phyloP scores from a whole-genome alignment of 495 filamentous ascomycete species.

The Articulospora tetracladia region DNA sequence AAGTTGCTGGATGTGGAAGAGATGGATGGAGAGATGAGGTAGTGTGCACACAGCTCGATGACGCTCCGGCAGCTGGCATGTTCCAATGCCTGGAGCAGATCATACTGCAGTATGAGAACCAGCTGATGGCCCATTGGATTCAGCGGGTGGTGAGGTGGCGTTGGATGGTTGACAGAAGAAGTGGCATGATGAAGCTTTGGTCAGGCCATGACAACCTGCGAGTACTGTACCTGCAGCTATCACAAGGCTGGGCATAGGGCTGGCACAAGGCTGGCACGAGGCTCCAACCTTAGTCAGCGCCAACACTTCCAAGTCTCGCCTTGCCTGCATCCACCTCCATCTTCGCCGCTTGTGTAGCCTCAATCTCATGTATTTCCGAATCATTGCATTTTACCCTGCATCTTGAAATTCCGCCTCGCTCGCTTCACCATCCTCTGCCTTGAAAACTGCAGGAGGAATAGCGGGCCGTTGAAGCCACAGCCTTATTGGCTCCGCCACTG shows the following conservation, averaged over 20 bases:
- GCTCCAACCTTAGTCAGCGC: background rate
- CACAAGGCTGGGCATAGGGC: too few relatives aligned
- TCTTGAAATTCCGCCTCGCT: background rate
- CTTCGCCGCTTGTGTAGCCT: too few relatives aligned
- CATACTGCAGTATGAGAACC: background rate
- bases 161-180: too few relatives aligned
- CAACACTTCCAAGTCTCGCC: too few relatives aligned
- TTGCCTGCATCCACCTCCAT: too few relatives aligned
- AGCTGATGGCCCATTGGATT: too few relatives aligned
- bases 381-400: background rate
- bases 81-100: background rate
- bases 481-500: background rate
- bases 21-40: too few relatives aligned
- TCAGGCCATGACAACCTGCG: too few relatives aligned
- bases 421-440: background rate
- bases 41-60: too few relatives aligned
- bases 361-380: background rate
- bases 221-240: too few relatives aligned
- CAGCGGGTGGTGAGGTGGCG: too few relatives aligned
- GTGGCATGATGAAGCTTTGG: too few relatives aligned
- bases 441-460: background rate
- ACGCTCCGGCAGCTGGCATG: background rate
- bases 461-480: background rate
- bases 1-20: background rate
- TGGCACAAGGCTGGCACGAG: background rate